Conservation (phyloP, 352 stramenopile genomes). For the Globisporangium cylindrosporum region DNA sequence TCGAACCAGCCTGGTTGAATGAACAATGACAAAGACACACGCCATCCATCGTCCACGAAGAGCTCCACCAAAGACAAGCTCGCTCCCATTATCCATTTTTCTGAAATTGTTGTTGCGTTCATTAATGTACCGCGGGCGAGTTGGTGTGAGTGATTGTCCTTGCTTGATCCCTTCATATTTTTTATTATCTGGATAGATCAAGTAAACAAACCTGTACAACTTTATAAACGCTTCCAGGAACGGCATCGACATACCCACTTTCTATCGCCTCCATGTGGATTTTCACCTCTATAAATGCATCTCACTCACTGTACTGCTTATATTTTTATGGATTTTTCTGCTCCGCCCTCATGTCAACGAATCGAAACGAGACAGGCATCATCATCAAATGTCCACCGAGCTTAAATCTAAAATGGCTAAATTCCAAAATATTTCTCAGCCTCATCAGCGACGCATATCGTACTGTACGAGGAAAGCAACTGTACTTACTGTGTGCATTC, state of each 20-base stretch:
- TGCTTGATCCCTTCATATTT: background rate
- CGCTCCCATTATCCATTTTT: constrained; percentile 1
- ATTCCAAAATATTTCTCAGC: background rate
- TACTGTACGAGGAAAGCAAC: background rate
- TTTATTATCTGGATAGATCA: background rate
- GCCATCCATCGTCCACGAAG: background rate
- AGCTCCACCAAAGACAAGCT: background rate
- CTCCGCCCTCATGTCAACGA: background rate
- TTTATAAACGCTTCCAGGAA: background rate
- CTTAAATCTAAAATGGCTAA: background rate
- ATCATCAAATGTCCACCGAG: background rate
- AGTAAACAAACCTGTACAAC: background rate
- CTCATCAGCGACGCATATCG: background rate
- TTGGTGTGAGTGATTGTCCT: background rate
- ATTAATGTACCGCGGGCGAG: no score
- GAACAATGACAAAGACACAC: background rate
- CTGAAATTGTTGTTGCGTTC: background rate
- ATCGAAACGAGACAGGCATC: background rate
- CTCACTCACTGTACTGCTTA: background rate
- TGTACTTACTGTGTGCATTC: background rate
- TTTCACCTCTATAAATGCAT: background rate
- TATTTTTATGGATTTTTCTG: background rate
- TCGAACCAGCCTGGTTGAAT: background rate
- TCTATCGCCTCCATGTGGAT: background rate
- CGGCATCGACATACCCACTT: background rate